Evolutionary conservation across 768 basidiomycete species (phyloP), one percentile per base, ranked within the genome.

Genomic region (Pleurotus salmoneostramineus): DNA sequence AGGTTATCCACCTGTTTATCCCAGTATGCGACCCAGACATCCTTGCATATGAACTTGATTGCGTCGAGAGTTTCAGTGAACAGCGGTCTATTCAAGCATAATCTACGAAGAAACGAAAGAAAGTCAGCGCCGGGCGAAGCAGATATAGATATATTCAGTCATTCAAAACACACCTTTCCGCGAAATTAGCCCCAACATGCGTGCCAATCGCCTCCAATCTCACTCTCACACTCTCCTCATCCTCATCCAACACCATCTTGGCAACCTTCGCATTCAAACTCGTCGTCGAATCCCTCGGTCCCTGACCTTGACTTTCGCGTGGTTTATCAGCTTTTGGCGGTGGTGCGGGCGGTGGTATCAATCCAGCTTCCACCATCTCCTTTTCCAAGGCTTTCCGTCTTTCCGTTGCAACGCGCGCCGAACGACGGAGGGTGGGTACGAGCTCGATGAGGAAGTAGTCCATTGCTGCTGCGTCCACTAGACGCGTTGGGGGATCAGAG

Each of bases 1-100:
- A 98, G 74, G 69, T 98, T 98, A 66, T 97, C 95, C 1, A 97
- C 92, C 68, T 96, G 95, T 68, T 95, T 95, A 54, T 94, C 91
- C 87, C 92, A 97, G 57, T 89, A 89, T 17, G 88, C 84, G 0
- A 84, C 77, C 92, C 95, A 98, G n/a, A 98, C 74, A 57, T 98
- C 95, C 67, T 98, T 98, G 75, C 95, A 98, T 58, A 98, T 81
- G 66, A 97, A 97, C 70, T 98, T 97, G 74, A 98, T 87, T 7
- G 83, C 87, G 60, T 98, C 95, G 5, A 98, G 78, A 0, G 93
- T 89, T 67, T 95, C 90, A 0, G 83, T 71, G 58, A 96, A 91
- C 55, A 91, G 78, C 34, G 84, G 76, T 63, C 87, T 78, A 60
- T 92, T 87, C 36, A 88, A 81, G 67, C 88, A 89, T 58, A 96